Conservation (phyloP, 2,329 filamentous ascomycete genomes). For the Didymosphaeria variabile region DNA sequence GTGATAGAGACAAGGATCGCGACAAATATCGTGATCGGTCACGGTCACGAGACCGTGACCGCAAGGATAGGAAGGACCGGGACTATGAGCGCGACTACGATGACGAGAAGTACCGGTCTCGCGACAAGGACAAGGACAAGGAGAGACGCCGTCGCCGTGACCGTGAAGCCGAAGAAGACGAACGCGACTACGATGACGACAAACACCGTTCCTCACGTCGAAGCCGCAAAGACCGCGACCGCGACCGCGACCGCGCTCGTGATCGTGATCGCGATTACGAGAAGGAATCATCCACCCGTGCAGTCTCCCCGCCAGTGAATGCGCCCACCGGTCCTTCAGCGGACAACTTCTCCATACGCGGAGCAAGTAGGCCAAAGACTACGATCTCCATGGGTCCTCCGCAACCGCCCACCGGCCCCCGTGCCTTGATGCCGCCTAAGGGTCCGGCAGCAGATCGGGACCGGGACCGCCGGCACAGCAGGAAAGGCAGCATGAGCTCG, state of each 20-base stretch:
- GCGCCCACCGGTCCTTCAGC: constrained; percentile 50
- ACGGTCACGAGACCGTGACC: constrained; percentile 54
- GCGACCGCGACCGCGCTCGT: constrained; percentile 51
- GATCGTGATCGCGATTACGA: constrained; percentile 45
- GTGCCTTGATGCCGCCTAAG: constrained; percentile 46
- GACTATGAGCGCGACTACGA: constrained; percentile 59
- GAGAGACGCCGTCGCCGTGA: constrained; percentile 62
- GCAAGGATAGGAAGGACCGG: constrained; percentile 59
- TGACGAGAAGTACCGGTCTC: constrained; percentile 52
- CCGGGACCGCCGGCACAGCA: constrained; percentile 26
- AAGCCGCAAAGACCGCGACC: constrained; percentile 55
- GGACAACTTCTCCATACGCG: constrained; percentile 60
- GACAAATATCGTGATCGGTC: constrained; percentile 44
- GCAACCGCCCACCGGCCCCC: constrained; percentile 49
- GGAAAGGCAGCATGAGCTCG: constrained; percentile 16
- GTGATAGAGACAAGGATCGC: constrained; percentile 45
- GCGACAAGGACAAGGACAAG: constrained; percentile 48
- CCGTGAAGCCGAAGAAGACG: constrained; percentile 50
- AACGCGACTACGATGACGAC: constrained; percentile 50
- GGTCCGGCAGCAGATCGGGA: constrained; percentile 49
- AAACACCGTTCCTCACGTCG: constrained; percentile 53
- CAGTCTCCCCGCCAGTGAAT: constrained; percentile 44
- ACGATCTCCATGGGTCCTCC: constrained; percentile 38
- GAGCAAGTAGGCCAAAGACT: constrained; percentile 43
- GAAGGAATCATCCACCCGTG: constrained; percentile 27